phyloP scores from a whole-genome alignment of 768 basidiomycete genomes.

The Lyophyllum shimeji region DNA sequence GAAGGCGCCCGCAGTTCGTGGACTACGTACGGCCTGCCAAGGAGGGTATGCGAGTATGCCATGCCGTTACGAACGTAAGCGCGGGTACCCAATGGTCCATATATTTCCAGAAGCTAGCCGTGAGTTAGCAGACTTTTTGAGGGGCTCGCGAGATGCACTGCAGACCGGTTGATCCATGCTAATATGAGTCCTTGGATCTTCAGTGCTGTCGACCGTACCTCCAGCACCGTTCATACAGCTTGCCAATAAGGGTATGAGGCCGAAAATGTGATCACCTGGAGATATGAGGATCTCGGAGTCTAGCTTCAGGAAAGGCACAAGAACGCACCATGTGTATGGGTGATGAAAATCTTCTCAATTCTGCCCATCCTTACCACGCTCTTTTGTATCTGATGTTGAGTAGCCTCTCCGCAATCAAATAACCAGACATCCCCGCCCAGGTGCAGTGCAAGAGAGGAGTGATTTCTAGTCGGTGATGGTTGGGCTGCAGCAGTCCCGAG shows the following conservation, averaged over 20 bases:
- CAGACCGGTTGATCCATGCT: slow-evolving; percentile 35
- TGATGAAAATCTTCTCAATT: slow-evolving; percentile 83
- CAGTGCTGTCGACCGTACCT: slow-evolving; percentile 53
- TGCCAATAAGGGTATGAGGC: slow-evolving; percentile 67
- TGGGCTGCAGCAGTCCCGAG: slow-evolving; percentile 82
- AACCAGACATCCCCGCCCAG: slow-evolving; percentile 75
- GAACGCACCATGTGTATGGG: slow-evolving; percentile 78
- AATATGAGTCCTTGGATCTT: slow-evolving; percentile 55
- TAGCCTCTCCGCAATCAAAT: slow-evolving; percentile 85
- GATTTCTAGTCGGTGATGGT: slow-evolving; percentile 76
- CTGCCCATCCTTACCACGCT: slow-evolving; percentile 75
- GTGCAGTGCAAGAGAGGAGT: slow-evolving; percentile 70
- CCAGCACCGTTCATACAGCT: slow-evolving; percentile 75
- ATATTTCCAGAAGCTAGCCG: slow-evolving; percentile 72
- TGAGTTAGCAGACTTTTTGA: slow-evolving; percentile 1
- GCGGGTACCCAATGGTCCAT: slow-evolving; percentile 82
- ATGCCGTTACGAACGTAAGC: slow-evolving; percentile 74
- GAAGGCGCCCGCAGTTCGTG: slow-evolving; percentile 74
- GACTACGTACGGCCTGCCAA: slow-evolving; percentile 70
- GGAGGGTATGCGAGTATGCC: slow-evolving; percentile 63
- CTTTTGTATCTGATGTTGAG: slow-evolving; percentile 75
- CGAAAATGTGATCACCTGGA: slow-evolving; percentile 84
- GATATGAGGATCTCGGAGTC: neutral
- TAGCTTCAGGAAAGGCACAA: neutral
- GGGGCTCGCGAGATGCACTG: slow-evolving; percentile 5